Conservation (phyloP, 1,284 basidiomycete genomes). For the Pholiota adiposa region DNA sequence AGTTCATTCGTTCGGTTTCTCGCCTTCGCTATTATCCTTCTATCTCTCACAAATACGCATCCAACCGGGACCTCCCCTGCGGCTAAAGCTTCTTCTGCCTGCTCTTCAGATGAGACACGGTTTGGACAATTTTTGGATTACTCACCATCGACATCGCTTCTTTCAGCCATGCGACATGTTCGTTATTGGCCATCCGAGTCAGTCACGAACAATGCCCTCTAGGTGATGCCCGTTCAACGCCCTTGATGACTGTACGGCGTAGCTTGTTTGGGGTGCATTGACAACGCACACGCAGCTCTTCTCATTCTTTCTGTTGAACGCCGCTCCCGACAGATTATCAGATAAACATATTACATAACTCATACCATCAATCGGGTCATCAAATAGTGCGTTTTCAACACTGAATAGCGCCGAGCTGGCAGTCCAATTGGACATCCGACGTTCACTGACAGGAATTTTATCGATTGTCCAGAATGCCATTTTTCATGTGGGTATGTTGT, state of each 20-base stretch:
- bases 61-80: conserved; percentile 95
- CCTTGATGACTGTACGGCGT: not conserved
- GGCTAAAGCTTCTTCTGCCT: conserved; percentile 87
- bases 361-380: too few species aligned
- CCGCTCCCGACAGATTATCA: not conserved
- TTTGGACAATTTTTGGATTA: not conserved
- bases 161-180: conserved; percentile 47
- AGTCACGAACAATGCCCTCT: not conserved
- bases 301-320: too few species aligned
- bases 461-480: too few species aligned
- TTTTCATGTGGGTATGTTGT: too few species aligned
- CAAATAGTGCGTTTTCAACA: too few species aligned
- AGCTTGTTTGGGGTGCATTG: not conserved
- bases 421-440: too few species aligned
- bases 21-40: conserved; percentile 79
- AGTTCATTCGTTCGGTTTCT: conserved; percentile 96
- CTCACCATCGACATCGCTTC: conserved; percentile 60
- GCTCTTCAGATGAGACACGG: conserved; percentile 7
- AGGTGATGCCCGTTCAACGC: not conserved
- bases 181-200: conserved; percentile 2
- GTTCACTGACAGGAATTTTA: too few species aligned
- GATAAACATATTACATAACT: not conserved
- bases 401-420: not conserved
- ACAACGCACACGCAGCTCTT: too few species aligned
- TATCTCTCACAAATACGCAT: conserved; percentile 90